Base-by-base conservation (phyloP, 2,329 filamentous ascomycete species). In the Onygenales sp. region DNA sequence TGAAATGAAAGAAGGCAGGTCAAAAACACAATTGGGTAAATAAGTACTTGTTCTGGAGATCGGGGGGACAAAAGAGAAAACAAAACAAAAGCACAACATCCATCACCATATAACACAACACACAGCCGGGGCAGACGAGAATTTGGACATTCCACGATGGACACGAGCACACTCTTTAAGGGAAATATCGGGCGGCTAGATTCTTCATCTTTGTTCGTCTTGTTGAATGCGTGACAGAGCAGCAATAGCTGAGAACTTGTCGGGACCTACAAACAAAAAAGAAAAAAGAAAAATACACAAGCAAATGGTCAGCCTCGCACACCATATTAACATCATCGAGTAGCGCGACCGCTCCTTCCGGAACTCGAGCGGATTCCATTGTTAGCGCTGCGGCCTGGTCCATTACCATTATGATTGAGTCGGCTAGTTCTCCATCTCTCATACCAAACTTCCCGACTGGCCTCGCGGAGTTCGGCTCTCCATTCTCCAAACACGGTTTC, bases 401-500 rank as follows among this genome's bases (percentile, higher is more conserved):
- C 49, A 47, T 40, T 44, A 13, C 54, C 51, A 11, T 53, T 52
- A 6, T 49, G 64, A 55, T 73, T 68, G 51, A 73, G 60, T 11
- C 70, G 69, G 61, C 67, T 71, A 45, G 82, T 96, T 71, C 93
- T 84, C 93, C 92, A 97, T 62, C 87, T 85, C 70, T 97, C 92
- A 63, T 97, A 97, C 88, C 90, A 96, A 62, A 90, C 81, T 65
- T 95, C 90, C 53, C 89, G 82, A 68, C 89, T 95, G 51, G 89
- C 87, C 69, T 95, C 89, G 56, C 92, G 86, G 56, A 98, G 77
- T 67, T 98, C 93, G 43, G 81, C 81, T 49, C 92, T 86, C 93
- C 93, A 98, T 65, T 97, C 92, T 59, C 77, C 84, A 69, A 98
- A 98, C 34, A 98, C 87, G 6, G 86, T 85, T 55, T 97, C 91